Base-by-base conservation (phyloP, 2,329 filamentous ascomycete genomes). In the Nemania sp. region DNA sequence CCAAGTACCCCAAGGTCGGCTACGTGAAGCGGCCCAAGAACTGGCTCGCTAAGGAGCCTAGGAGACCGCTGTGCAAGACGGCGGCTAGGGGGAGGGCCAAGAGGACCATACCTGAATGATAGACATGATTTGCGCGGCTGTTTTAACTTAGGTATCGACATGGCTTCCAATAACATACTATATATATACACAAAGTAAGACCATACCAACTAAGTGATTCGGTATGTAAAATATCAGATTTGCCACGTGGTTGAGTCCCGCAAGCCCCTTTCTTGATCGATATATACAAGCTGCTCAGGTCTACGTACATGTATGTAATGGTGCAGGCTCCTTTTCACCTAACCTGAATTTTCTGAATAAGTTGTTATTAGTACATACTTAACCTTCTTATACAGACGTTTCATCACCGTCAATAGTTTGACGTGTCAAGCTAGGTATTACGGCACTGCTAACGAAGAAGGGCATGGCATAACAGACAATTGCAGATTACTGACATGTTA, bases 1-100 rank as follows among this genome's bases (percentile, higher is more conserved):
- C 88, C 71, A 92, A 91, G 78, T 98, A 98, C 77, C 85, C 86
- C 64, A 85, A 86, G 76, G 90, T 96, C 4, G 95, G 95, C 3
- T 85, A 82, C 73, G 85, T 98, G 13, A 82, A 86, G 74, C 81
- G 86, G 62, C 82, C 85, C 60, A 80, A 78, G 21, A 80, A 76
- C 20, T 89, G 87, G 79, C 80, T 88, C 72, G 82, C 89, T 71
- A 85, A 84, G 68, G 78, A 81, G 76, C 85, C 85, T 5, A 79
- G 79, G 70, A 83, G 83, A 72, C 78, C 82, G 74, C 77, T 97
- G 68, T 97, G 93, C 77, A 84, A 86, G 69, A 76, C 80, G 67
- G 93, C 92, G 43, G 80, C 85, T 72, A 86, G 89, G 67, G 75
- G 77, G 1, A 75, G 86, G 65, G 77, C 76, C 55, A 80, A 77